Evolutionary conservation across 1,284 basidiomycete genomes (phyloP), one percentile per base, ranked within the genome.

Genomic region (Pyrrhoderma noxium): DNA sequence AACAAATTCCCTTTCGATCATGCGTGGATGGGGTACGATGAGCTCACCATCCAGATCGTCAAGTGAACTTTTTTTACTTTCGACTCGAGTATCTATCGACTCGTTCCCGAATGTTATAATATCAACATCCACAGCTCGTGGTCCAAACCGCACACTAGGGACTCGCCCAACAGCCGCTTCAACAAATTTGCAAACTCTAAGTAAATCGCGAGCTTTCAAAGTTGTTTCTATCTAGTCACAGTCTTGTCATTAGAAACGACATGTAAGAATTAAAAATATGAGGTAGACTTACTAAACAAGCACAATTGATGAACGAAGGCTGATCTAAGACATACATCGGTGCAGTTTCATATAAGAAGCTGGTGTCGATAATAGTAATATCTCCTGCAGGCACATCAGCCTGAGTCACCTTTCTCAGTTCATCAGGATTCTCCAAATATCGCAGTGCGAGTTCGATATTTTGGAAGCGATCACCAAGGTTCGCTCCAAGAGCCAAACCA

Each of bases 311-410:
- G 67, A 99, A 99, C 25, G 74, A 69, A 21, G 88, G 89, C 65
- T 99, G 95, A 56, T 96, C 85, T 14, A 79, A 78, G 21, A 95
- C 83, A 66, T 99, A 99, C 96, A 98, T 98, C 0, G 96, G 93
- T 18, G 84, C 75, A 16, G 88, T 94, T 68, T 97, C 88, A 65
- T 99, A 99, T 69, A 99, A 67, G 67, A 94, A 92, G 62, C 91
- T 93, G 0, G 92, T 94, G 58, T 90, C 76, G 22, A 87, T 68
- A 13, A 94, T 69, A 13, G 61, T 63, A 3, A 82, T 67, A 16
- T 59, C 54, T 0, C 57, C 54, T 53, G 58, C 56, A 3, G 78
- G 73, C 36, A 37, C 5, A 14, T 62, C 58, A 62, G n/a, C 7
- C 7, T 14, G 1, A 7, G 18, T 21, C n/a, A 40, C n/a, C n/a